Evolutionary conservation across 2,329 filamentous ascomycete species (phyloP).

Genomic region (Talaromyces rugulosus): DNA sequence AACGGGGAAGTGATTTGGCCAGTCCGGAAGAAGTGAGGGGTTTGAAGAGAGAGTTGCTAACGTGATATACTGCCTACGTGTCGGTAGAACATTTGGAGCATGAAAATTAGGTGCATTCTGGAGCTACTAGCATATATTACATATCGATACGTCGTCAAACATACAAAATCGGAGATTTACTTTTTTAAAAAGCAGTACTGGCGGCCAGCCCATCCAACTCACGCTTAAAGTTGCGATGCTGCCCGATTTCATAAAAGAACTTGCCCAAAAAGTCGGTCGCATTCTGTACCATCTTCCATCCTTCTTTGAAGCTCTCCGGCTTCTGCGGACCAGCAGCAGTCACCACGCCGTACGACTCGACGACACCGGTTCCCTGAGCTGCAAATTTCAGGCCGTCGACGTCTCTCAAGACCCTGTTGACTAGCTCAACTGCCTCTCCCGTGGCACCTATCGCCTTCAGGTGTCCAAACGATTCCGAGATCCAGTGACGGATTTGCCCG

Average conservation of each 20-base stretch:
- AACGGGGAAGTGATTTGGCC: neutral
- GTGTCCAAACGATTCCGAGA: slow-evolving; percentile 77
- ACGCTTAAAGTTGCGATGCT: slow-evolving; percentile 69
- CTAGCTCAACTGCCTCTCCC: slow-evolving; percentile 64
- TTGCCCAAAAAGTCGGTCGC: slow-evolving; percentile 66
- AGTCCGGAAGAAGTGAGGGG: slow-evolving; percentile 2
- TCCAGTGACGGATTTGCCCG: slow-evolving; percentile 70
- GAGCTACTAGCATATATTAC: neutral
- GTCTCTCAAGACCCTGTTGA: slow-evolving; percentile 45
- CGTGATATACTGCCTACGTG: neutral
- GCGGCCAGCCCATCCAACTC: slow-evolving; percentile 66
- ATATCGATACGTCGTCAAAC: neutral
- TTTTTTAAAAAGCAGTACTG: slow-evolving; percentile 65
- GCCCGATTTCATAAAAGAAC: slow-evolving; percentile 65
- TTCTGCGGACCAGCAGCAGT: slow-evolving; percentile 54
- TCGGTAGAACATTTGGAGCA: neutral
- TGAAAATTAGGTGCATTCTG: neutral
- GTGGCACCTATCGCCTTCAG: slow-evolving; percentile 74
- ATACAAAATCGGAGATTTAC: neutral
- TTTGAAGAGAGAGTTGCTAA: slow-evolving; percentile 5
- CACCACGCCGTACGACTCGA: slow-evolving; percentile 73
- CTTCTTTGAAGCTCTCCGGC: slow-evolving; percentile 58
- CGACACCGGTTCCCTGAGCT: slow-evolving; percentile 42
- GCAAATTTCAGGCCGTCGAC: slow-evolving; percentile 49
- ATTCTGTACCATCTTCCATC: slow-evolving; percentile 61